A percentile compares a stretch with the other conserved stretches of the same genome.
These are phyloP conservation scores for Astragalus membranaceus DNA, from an alignment of 306 rosid species.

Conservation along the genomic window DNA sequence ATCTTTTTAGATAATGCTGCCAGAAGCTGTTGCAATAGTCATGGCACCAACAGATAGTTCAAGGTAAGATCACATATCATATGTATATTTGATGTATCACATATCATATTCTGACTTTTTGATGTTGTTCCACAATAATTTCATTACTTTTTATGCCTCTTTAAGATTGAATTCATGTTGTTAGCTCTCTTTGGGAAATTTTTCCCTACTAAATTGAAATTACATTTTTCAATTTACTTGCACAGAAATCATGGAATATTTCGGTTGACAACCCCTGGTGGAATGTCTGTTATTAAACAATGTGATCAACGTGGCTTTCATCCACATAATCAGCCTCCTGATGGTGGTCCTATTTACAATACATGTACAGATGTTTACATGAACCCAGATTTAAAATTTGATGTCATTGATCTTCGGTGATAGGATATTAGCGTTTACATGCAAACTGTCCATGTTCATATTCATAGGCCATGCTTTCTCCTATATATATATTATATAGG, in stretches of 20 bases:
- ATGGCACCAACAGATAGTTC: slow-evolving; percentile 87
- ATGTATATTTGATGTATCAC: background rate
- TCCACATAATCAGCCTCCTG: slow-evolving; percentile 76
- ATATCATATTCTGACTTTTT: background rate
- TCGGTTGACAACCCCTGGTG: slow-evolving; percentile 84
- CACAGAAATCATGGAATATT: slow-evolving; percentile 91
- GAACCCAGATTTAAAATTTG: slow-evolving; percentile 79
- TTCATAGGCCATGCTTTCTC: slow-evolving; percentile 20
- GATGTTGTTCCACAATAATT: background rate
- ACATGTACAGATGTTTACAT: slow-evolving; percentile 89
- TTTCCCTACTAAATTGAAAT: background rate
- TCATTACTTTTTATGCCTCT: background rate
- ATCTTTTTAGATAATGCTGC: slow-evolving; percentile 78
- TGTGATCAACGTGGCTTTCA: slow-evolving; percentile 96
- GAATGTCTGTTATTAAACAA: slow-evolving; percentile 83
- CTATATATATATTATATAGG: slow-evolving; percentile 11
- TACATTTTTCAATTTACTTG: slow-evolving; percentile 10
- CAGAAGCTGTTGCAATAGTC: slow-evolving; percentile 94
- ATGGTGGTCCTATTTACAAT: slow-evolving; percentile 82
- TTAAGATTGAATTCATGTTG: background rate
- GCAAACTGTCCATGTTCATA: slow-evolving; percentile 22
- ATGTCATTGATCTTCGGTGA: slow-evolving; percentile 89
- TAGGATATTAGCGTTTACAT: background rate
- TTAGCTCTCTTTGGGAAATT: background rate
- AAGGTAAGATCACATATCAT: slow-evolving; percentile 43